Evolutionary conservation across 345 rosid genomes (phyloP).

Genomic region (Syzygium jambos): DNA sequence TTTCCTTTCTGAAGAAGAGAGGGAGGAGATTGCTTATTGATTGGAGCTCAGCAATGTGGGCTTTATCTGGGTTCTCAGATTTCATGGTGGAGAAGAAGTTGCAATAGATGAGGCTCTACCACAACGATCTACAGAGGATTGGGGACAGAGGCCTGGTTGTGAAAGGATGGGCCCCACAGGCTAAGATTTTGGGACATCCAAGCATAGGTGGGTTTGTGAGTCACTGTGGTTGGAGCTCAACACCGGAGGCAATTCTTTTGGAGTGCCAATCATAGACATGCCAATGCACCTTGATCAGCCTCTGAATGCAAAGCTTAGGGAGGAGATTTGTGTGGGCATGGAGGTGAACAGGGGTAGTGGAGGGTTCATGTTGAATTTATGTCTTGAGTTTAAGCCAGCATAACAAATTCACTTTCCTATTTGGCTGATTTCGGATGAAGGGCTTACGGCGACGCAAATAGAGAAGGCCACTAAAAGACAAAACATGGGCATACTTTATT

Average conservation of each 20-base stretch:
- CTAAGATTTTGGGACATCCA: conserved; percentile 5
- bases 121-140: conserved; percentile 14
- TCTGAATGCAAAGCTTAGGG: conserved; percentile 4
- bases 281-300: conserved; percentile 26
- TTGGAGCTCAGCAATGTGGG: conserved; percentile 18
- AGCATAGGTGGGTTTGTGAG: conserved; percentile 23
- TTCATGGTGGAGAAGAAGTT: conserved; percentile 5
- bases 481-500: too few relatives aligned
- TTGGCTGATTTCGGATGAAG: too few relatives aligned
- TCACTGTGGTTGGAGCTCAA: conserved; percentile 24
- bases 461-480: too few relatives aligned
- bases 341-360: neutral
- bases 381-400: too few relatives aligned
- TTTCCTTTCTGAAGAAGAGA: conserved; percentile 17
- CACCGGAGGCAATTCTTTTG: conserved; percentile 16
- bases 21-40: conserved; percentile 23
- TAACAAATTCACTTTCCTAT: too few relatives aligned
- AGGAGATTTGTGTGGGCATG: conserved; percentile 1
- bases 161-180: conserved; percentile 28
- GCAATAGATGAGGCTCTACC: conserved; percentile 13
- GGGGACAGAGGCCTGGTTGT: conserved; percentile 18
- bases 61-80: conserved; percentile 30
- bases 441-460: too few relatives aligned
- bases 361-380: too few relatives aligned
- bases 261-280: conserved; percentile 21